Base-by-base conservation (phyloP, 2,329 filamentous ascomycete genomes). In the Neopestalotiopsis clavispora region DNA sequence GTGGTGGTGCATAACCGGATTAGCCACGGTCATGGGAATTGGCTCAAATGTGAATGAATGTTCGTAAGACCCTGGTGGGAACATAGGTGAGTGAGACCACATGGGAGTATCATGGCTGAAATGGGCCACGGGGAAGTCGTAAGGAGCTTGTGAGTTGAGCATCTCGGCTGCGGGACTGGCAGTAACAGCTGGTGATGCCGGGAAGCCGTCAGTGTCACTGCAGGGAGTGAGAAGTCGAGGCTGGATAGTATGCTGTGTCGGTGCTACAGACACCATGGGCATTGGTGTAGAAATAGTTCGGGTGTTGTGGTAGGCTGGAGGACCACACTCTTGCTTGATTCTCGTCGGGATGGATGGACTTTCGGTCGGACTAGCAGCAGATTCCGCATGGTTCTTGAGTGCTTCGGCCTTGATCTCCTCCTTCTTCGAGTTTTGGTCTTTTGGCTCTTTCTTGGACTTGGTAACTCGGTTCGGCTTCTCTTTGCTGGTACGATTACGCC, bases 161-260 rank as follows among this genome's bases (percentile, higher is more conserved):
- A 82, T 74, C 42, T 80, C 78, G 70, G 70, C 73, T 6, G 71
- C 68, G 1, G 80, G 78, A 60, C 78, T 82, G 32, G 78, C 74
- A 10, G 75, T 72, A 69, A 80, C 70, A 17, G 69, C 72, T 6
- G 76, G 76, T 2, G 77, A 70, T 9, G 75, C 70, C 1, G 76
- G 74, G 62, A 80, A 79, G 20, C 76, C 71, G 72, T 88, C 86
- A 4, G 75, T 77, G 68, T 89, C 87, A 76, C 86, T 88, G 76
- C 82, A 85, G 1, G 87, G 87, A 0, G 87, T 89, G 69, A 87
- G 82, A 34, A 88, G 67, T 71, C 80, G 69, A 66, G 75, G 66
- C 71, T 78, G 77, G 69, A 82, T 78, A 68, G 77, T 70, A 66
- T 74, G 79, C 69, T 76, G 71, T 59, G 78, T 80, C 34, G 68